Evolutionary conservation across 2,329 filamentous ascomycete genomes (phyloP), one percentile per base, ranked within the genome.

Genomic region (Cladophialophora yegresii): DNA sequence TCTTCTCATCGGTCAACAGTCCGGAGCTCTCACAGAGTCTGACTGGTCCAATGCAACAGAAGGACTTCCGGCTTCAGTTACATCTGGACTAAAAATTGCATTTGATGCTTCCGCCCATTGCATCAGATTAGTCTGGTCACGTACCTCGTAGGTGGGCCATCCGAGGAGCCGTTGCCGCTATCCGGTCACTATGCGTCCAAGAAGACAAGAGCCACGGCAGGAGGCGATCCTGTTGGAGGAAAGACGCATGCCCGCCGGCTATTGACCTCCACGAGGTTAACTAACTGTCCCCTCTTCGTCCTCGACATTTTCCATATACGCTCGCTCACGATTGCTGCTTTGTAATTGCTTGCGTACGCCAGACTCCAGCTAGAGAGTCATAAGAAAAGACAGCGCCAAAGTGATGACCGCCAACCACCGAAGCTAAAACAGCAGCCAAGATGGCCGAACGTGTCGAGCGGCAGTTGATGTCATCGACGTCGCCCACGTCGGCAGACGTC

Each of bases 401-500:
- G 43, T 12, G 43, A 56, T 62, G 53, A 49, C 40, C 26, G 7
- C 16, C 49, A 57, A 26, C 22, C 23, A 9, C 28, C 49, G 26
- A 33, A 60, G 30, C 26, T 28, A 22, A 32, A 16, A 26, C 36
- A 33, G 28, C 45, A 43, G 53, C 43, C 23, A 36, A 20, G 0
- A 64, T 64, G 65, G 62, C 36, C 20, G 58, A 62, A 51, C 20
- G 30, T 20, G 40, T 51, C 47, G 47, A 62, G 16, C 47, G 26
- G 40, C 45, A 30, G 45, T 45, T 55, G 61, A 61, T 45, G 57
- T 61, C 63, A 22, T 60, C 54, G 43, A n/a, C 58, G 32, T 36
- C 55, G 20, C 36, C 58, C n/a, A 23, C 55, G n/a, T 26, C 50
- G n/a, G 53, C 16, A 40, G 43, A 50, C 30, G 28, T 16, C n/a